Percentiles rank a stretch among this genome's conserved stretches.
Conservation (phyloP, 352 stramenopile genomes). For the Pythium aristosporum region DNA sequence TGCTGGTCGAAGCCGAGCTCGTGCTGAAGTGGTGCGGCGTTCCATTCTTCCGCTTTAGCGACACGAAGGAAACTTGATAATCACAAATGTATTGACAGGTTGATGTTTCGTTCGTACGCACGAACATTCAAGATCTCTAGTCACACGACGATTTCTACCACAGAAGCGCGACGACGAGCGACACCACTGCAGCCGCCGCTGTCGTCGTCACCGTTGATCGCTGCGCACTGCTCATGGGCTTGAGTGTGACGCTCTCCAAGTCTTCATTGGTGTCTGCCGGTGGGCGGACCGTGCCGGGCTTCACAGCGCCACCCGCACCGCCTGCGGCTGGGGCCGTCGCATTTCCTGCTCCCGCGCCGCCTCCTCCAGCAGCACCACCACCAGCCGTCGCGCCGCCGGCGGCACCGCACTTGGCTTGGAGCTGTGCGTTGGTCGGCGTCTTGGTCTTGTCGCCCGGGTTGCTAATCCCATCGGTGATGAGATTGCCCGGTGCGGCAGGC, state of each 20-base stretch:
- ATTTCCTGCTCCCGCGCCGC: neutral
- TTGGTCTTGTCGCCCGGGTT: conserved; percentile 57
- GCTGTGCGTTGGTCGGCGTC: conserved; percentile 46
- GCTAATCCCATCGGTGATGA: conserved; percentile 63
- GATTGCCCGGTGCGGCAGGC: conserved; percentile 31
- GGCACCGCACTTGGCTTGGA: conserved; percentile 45
- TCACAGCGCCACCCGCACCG: neutral
- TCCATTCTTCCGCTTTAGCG: conserved; percentile 7
- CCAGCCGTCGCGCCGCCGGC: conserved; percentile 12
- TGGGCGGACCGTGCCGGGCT: conserved; percentile 29
- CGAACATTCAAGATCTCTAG: neutral
- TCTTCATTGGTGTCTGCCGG: conserved; percentile 62
- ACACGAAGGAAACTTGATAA: neutral
- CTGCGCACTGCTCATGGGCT: conserved; percentile 27
- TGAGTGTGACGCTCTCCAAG: conserved; percentile 44
- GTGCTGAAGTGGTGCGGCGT: conserved; percentile 7
- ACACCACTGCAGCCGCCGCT: conserved; percentile 10
- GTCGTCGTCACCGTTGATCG: conserved; percentile 12
- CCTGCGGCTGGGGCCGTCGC: neutral
- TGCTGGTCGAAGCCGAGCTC: conserved; percentile 47
- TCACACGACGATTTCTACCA: conserved; percentile 2
- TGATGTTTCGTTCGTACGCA: neutral
- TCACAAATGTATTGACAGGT: neutral
- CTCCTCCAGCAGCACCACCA: neutral
- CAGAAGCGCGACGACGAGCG: conserved; percentile 12